These are phyloP conservation scores for Botrytis elliptica DNA, from an alignment of 2,329 filamentous ascomycete genomes.

Conservation along the genomic window DNA sequence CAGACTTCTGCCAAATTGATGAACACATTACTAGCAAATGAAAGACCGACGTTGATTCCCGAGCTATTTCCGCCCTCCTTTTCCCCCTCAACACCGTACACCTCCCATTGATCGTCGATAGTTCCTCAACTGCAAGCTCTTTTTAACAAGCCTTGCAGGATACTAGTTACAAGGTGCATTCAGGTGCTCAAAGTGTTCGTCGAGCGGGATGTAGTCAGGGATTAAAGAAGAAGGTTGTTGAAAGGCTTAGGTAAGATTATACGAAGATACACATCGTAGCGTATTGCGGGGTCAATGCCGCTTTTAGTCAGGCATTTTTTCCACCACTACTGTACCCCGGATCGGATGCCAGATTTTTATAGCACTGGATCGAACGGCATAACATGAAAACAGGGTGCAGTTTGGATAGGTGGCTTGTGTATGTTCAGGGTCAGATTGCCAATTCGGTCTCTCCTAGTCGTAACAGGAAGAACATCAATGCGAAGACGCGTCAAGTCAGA, in stretches of 20 bases:
- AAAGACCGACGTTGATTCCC: neutral
- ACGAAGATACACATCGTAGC: neutral
- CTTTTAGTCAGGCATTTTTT: slow-evolving; percentile 15
- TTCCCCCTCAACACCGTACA: neutral
- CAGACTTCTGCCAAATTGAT: slow-evolving; percentile 2
- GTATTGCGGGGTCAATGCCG: slow-evolving; percentile 22
- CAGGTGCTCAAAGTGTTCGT: neutral
- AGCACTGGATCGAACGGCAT: neutral
- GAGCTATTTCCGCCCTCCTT: neutral
- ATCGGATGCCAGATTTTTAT: neutral
- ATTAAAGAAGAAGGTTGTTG: neutral
- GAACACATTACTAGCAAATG: neutral
- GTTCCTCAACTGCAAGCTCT: neutral
- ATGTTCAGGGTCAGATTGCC: neutral
- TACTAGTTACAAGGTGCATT: neutral
- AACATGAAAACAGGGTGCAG: neutral
- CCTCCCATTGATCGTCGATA: neutral
- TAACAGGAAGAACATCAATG: neutral
- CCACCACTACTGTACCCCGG: slow-evolving; percentile 9
- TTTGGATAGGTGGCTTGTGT: neutral
- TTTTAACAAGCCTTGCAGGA: neutral
- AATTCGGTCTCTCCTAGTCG: neutral
- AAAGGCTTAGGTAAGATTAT: neutral
- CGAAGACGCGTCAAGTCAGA: neutral
- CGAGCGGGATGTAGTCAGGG: neutral